phyloP scores from a whole-genome alignment of 768 basidiomycete species.

The Naganishia randhawae region DNA sequence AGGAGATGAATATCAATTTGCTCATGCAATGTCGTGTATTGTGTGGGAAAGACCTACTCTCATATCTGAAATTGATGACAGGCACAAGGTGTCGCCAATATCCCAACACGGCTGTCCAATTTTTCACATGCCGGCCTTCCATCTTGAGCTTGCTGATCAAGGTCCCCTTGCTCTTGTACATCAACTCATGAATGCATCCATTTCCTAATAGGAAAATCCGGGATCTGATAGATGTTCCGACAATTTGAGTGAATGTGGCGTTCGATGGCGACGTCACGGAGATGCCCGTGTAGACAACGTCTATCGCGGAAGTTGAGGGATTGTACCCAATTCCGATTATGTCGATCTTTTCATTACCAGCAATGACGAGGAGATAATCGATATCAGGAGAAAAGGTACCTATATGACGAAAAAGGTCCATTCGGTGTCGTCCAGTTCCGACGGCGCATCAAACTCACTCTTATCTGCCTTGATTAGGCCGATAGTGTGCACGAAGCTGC shows the following conservation, averaged over 20 bases:
- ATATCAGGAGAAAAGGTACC: conserved; percentile 89
- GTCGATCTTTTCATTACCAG: conserved; percentile 75
- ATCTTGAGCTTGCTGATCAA: conserved; percentile 63
- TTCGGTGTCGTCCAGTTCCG: not conserved
- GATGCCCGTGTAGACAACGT: conserved; percentile 18
- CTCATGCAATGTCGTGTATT: not conserved
- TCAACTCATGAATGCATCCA: conserved; percentile 80
- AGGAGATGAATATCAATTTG: not conserved
- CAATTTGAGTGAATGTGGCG: conserved; percentile 16
- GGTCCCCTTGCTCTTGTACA: conserved; percentile 82
- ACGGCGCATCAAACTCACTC: conserved; percentile 44
- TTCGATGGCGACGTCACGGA: conserved; percentile 22
- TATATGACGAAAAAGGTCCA: conserved; percentile 22
- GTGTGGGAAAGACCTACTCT: not conserved
- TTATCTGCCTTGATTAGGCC: conserved; percentile 79
- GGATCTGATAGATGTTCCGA: conserved; percentile 15
- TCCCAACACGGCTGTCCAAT: conserved; percentile 19
- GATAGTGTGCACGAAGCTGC: conserved; percentile 76
- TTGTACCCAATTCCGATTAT: conserved; percentile 67
- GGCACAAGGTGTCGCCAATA: conserved; percentile 24
- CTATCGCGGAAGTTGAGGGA: conserved; percentile 5
- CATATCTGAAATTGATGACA: conserved; percentile 1
- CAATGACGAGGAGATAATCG: conserved; percentile 78
- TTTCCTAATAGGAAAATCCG: conserved; percentile 56
- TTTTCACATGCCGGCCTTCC: conserved; percentile 22